Base-by-base conservation (phyloP, 129 eudicot species). In the Silybum marianum region DNA sequence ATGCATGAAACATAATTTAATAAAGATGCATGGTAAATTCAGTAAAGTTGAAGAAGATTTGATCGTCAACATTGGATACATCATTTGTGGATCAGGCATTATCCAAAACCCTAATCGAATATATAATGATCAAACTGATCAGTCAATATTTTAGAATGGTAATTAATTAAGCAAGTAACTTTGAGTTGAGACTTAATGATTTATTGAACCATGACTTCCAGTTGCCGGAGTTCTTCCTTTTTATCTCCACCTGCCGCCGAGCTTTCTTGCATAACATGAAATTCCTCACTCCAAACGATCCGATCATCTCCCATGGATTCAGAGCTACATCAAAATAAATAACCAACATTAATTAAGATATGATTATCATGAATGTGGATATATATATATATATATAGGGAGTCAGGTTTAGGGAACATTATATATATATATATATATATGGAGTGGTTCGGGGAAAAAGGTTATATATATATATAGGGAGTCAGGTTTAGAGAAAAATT, bases 191-290 rank as follows among this genome's bases (percentile, higher is more conserved):
- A 40, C 67, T 83, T 69, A 88, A 85, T 9, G 92, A 90, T 24
- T 87, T 90, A 72, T 88, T 88, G 66, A 92, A 85, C 94, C 94
- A 90, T 46, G 91, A 58, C 90, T 85, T 92, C 93, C 92, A 92
- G 71, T 76, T 85, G 26, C 84, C 85, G 28, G 85, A 72, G 19
- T 87, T 73, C 86, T 85, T 88, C 73, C 86, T 74, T 36, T 73
- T 34, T 12, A 71, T 74, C 85, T 68, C 60, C 71, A 83, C 79
- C 48, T 40, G 78, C 78, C 75, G 84, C 78, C 8, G 84, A 9
- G 93, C 87, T 86, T 90, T 94, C 90, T 94, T 94, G 88, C 92
- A 94, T 38, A 94, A 77, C 88, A 88, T 79, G 81, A 94, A 94
- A 72, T 92, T 94, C 69, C 97, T 85, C 16, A 85, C 92, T 23